Evolutionary conservation across 192 early-diverging fungal genomes (phyloP).

Genomic region (Mortierella hygrophila): DNA sequence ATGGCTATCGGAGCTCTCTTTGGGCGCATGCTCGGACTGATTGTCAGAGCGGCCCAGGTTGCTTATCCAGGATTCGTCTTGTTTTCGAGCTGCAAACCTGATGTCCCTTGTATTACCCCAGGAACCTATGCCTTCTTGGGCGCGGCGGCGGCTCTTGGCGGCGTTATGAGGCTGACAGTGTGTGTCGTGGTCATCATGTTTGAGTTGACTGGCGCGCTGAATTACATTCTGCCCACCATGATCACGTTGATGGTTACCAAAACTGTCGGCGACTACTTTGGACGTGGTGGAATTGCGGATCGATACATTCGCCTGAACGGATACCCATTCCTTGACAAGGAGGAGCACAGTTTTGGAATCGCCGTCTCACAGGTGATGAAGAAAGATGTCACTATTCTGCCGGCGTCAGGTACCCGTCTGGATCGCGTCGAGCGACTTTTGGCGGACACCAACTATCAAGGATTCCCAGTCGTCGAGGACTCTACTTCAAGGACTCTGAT

Average conservation of each 20-base stretch:
- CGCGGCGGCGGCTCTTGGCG: conserved; percentile 86
- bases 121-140: conserved; percentile 97
- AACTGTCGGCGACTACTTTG: conserved; percentile 80
- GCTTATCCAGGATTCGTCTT: conserved; percentile 72
- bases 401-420: conserved; percentile 65
- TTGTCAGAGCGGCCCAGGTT: conserved; percentile 77
- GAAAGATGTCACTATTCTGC: conserved; percentile 68
- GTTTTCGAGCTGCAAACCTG: conserved; percentile 84
- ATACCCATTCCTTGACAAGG: conserved; percentile 83
- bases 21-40: conserved; percentile 90
- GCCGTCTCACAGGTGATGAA: conserved; percentile 71
- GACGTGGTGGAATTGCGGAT: conserved; percentile 82
- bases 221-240: conserved; percentile 86
- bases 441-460: conserved; percentile 66
- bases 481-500: conserved; percentile 68
- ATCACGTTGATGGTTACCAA: conserved; percentile 85
- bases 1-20: conserved; percentile 95
- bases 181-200: conserved; percentile 98
- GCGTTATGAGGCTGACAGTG: conserved; percentile 64
- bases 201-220: conserved; percentile 95
- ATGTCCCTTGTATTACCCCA: conserved; percentile 89
- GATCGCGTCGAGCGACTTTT: conserved; percentile 63
- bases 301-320: conserved; percentile 84
- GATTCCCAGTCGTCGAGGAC: conserved; percentile 84
- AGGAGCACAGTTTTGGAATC: conserved; percentile 71